These are phyloP conservation scores for Bacterosira constricta DNA, from an alignment of 108 stramenopile species.

Conservation along the genomic window DNA sequence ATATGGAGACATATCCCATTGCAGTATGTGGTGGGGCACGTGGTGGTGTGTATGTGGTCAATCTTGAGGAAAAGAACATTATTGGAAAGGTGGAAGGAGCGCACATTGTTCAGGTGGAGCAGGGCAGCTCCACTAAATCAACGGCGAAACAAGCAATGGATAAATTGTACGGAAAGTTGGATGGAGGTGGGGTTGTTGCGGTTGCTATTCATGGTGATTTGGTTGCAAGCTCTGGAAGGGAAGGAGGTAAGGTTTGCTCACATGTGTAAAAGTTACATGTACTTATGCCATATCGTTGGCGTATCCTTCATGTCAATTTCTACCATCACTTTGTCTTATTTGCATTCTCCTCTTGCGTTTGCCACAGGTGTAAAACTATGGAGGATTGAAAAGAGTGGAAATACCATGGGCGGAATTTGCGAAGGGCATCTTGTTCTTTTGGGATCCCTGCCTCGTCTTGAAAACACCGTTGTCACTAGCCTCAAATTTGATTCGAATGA, in stretches of 20 bases:
- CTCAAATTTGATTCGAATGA: constrained; percentile 52
- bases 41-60: constrained; percentile 58
- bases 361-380: constrained; percentile 53
- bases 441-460: constrained; percentile 2
- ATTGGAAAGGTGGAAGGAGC: constrained; percentile 35
- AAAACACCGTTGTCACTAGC: constrained; percentile 42
- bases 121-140: neutral
- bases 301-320: too few relatives aligned
- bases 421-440: constrained; percentile 11
- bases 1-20: constrained; percentile 65
- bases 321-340: too few relatives aligned
- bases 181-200: constrained; percentile 61
- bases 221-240: constrained; percentile 59
- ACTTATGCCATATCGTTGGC: too few relatives aligned
- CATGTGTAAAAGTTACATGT: too few relatives aligned
- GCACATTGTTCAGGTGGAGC: constrained; percentile 14
- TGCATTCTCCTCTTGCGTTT: too few relatives aligned
- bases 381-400: constrained; percentile 8
- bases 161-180: constrained; percentile 52
- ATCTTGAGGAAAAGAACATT: constrained; percentile 58
- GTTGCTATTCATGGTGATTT: constrained; percentile 48
- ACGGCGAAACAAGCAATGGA: constrained; percentile 34
- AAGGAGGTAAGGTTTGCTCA: too few relatives aligned
- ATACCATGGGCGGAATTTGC: too few relatives aligned
- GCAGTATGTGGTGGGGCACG: constrained; percentile 62